Percentiles rank a stretch among this genome's conserved stretches.
Evolutionary conservation across 306 rosid species (phyloP).

Genomic region (Senna tora): DNA sequence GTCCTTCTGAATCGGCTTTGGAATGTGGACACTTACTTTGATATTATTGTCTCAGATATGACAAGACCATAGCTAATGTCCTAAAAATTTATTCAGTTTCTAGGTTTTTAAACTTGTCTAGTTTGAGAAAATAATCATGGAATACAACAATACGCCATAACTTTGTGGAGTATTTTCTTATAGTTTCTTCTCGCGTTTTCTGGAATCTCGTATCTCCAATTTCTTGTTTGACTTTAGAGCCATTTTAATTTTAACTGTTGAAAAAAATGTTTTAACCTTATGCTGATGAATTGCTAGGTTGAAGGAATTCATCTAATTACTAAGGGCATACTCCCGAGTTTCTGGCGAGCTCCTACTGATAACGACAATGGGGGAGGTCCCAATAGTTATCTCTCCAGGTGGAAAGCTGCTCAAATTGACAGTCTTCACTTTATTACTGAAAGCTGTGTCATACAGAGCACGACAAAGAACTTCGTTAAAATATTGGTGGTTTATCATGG

Average conservation of each 20-base stretch:
- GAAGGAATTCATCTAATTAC: slow-evolving; percentile 67
- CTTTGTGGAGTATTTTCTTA: background rate
- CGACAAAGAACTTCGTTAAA: slow-evolving; percentile 47
- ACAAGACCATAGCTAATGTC: background rate
- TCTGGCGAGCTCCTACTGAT: slow-evolving; percentile 94
- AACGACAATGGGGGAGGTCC: slow-evolving; percentile 86
- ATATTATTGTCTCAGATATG: background rate
- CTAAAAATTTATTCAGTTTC: background rate
- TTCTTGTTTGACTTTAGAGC: background rate
- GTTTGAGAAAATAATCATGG: background rate
- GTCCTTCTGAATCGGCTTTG: background rate
- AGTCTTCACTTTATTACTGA: slow-evolving; percentile 61
- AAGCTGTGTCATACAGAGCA: slow-evolving; percentile 56
- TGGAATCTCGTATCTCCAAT: background rate
- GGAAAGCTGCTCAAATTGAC: slow-evolving; percentile 81
- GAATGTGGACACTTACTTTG: background rate
- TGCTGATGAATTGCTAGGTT: slow-evolving; percentile 54
- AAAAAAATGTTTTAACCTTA: slow-evolving; percentile 24
- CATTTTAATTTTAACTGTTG: slow-evolving; percentile 16
- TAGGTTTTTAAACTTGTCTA: background rate
- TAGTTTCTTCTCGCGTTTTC: background rate
- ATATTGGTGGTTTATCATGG: slow-evolving; percentile 58
- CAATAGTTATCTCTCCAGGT: slow-evolving; percentile 65
- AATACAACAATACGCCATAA: too few species aligned
- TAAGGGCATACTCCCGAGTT: slow-evolving; percentile 79